Percentiles rank a stretch among this genome's conserved stretches.
phyloP scores from a whole-genome alignment of 495 filamentous ascomycete species.

The Geoglossum glabrum region DNA sequence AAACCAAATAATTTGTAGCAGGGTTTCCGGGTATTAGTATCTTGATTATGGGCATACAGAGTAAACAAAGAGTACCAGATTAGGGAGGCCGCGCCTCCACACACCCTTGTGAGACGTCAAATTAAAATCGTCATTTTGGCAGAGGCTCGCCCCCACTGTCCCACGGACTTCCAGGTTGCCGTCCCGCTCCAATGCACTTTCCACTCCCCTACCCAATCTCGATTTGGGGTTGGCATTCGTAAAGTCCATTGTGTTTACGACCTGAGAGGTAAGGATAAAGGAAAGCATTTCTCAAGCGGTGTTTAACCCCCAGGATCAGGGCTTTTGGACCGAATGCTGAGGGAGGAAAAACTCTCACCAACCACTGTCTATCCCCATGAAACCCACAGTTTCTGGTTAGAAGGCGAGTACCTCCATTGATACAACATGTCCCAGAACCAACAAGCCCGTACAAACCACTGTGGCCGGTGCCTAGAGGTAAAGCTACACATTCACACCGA shows the following conservation, averaged over 20 bases:
- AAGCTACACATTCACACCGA: slow-evolving; percentile 27
- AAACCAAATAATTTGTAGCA: too few relatives aligned
- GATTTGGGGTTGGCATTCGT: slow-evolving; percentile 39
- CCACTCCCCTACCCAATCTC: slow-evolving; percentile 27
- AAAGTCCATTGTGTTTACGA: slow-evolving; percentile 24
- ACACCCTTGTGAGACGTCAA: too few relatives aligned
- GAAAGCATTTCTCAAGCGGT: slow-evolving; percentile 21
- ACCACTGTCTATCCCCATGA: slow-evolving; percentile 4
- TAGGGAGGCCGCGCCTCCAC: too few relatives aligned
- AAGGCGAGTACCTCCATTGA: slow-evolving; percentile 20
- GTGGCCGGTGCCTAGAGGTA: too few relatives aligned
- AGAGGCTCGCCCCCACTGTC: not conserved
- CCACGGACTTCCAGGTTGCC: not conserved
- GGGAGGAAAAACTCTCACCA: not conserved
- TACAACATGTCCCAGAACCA: not conserved
- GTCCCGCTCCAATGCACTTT: slow-evolving; percentile 7
- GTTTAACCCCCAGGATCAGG: slow-evolving; percentile 10
- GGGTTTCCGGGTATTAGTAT: too few relatives aligned
- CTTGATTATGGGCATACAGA: too few relatives aligned
- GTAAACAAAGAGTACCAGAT: too few relatives aligned
- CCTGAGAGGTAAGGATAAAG: slow-evolving; percentile 13
- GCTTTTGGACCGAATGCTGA: not conserved
- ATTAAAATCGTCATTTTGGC: too few relatives aligned
- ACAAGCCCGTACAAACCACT: too few relatives aligned
- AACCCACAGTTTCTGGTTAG: slow-evolving; percentile 25